Percentiles rank a stretch among this genome's conserved stretches.
Conservation (phyloP, 2,329 filamentous ascomycete genomes). For the Leptographium lundbergii region DNA sequence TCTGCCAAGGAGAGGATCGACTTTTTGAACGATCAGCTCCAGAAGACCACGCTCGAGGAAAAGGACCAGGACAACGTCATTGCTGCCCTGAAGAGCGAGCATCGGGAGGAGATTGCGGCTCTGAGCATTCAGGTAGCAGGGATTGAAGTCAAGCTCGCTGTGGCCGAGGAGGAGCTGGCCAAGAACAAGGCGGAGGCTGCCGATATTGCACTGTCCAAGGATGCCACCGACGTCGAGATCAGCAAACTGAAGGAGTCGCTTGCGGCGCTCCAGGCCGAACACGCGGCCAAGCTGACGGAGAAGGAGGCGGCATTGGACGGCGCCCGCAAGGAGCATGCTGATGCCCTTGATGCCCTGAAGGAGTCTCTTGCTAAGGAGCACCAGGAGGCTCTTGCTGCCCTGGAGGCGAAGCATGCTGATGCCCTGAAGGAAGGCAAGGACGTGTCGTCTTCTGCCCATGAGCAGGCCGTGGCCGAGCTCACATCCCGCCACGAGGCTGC, state of each 20-base stretch:
- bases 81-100: constrained; percentile 34
- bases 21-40: constrained; percentile 39
- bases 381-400: constrained; percentile 30
- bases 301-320: constrained; percentile 23
- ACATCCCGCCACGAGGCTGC: constrained; percentile 35
- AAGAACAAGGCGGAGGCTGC: constrained; percentile 35
- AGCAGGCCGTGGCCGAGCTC: constrained; percentile 36
- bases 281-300: constrained; percentile 24
- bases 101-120: constrained; percentile 33
- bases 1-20: constrained; percentile 42
- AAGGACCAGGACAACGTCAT: constrained; percentile 33
- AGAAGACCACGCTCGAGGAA: constrained; percentile 28
- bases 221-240: constrained; percentile 35
- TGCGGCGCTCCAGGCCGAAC: constrained; percentile 30
- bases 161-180: constrained; percentile 37
- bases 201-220: constrained; percentile 35
- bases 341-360: constrained; percentile 38
- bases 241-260: constrained; percentile 36
- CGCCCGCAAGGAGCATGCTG: constrained; percentile 33
- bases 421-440: constrained; percentile 34
- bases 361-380: constrained; percentile 37
- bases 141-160: constrained; percentile 35
- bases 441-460: constrained; percentile 30
- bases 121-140: constrained; percentile 36
- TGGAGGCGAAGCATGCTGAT: constrained; percentile 40